Conservation (phyloP, 192 early-diverging fungal species). For the Coemansia erecta region DNA sequence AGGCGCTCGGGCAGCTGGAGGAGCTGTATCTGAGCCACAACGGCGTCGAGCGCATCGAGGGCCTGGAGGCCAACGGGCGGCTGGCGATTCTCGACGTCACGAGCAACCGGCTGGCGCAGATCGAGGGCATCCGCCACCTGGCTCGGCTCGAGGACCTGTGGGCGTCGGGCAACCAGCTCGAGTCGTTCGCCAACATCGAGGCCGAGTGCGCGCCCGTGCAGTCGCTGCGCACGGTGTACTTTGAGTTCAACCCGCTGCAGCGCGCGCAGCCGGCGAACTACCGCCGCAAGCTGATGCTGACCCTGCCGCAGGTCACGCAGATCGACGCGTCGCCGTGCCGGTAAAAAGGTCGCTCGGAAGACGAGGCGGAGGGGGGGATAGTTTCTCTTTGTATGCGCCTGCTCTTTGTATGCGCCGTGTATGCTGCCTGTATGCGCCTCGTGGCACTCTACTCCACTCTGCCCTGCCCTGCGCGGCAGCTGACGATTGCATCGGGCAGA, state of each 20-base stretch:
- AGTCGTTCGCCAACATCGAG: conserved; percentile 76
- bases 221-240: conserved; percentile 82
- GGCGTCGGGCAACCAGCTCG: conserved; percentile 80
- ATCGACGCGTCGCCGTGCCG: conserved; percentile 79
- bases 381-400: no score
- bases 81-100: conserved; percentile 84
- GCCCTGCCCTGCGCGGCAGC: no score
- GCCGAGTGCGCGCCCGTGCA: conserved; percentile 57
- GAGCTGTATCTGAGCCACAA: conserved; percentile 95
- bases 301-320: conserved; percentile 82
- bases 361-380: not conserved
- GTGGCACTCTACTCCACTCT: no score
- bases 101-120: conserved; percentile 70
- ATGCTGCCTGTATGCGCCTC: no score
- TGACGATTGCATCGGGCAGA: no score
- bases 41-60: conserved; percentile 72
- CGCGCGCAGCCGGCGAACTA: conserved; percentile 72
- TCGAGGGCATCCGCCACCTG: conserved; percentile 74
- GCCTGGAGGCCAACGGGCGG: conserved; percentile 72
- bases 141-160: conserved; percentile 81
- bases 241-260: conserved; percentile 95
- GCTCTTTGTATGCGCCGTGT: no score
- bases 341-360: not conserved
- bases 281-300: conserved; percentile 79
- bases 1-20: conserved; percentile 66